A percentile compares a stretch with the other conserved stretches of the same genome.
These are phyloP conservation scores for Phytophthora pseudosyringae DNA, from an alignment of 352 stramenopile species.

Conservation along the genomic window DNA sequence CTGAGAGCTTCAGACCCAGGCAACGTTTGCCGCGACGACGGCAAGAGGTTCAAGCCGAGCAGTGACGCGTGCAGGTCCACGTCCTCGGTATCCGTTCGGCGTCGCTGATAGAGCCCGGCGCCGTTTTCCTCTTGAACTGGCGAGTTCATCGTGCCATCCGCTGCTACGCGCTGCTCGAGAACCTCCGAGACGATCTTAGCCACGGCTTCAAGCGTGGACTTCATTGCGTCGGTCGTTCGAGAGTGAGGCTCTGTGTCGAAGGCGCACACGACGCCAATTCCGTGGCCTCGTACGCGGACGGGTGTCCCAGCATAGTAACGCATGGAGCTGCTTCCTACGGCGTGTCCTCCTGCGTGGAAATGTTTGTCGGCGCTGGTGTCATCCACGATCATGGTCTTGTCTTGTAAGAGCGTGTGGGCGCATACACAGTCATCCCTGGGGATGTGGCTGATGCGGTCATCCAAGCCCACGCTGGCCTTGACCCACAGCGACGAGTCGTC, in stretches of 20 bases:
- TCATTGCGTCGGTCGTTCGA: constrained; percentile 59
- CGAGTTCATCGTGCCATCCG: constrained; percentile 18
- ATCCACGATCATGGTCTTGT: constrained; percentile 62
- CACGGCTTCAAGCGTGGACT: constrained; percentile 74
- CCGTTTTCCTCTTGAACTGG: not conserved
- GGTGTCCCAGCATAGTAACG: constrained; percentile 72
- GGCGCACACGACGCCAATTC: constrained; percentile 72
- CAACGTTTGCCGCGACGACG: constrained; percentile 20
- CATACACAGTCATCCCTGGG: constrained; percentile 68
- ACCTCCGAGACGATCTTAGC: constrained; percentile 86
- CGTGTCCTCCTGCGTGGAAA: constrained; percentile 66
- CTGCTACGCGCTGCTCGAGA: constrained; percentile 67
- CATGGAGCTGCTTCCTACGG: constrained; percentile 47
- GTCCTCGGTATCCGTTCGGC: constrained; percentile 9
- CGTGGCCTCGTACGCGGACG: constrained; percentile 60
- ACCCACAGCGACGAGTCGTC: constrained; percentile 63
- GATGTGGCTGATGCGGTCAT: constrained; percentile 51
- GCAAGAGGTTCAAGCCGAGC: constrained; percentile 36
- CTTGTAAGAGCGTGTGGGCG: constrained; percentile 46
- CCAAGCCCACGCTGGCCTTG: constrained; percentile 74
- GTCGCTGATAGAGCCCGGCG: constrained; percentile 3
- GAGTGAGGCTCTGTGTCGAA: constrained; percentile 62
- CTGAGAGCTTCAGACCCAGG: constrained; percentile 6
- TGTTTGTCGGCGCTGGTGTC: constrained; percentile 75
- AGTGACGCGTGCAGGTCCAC: constrained; percentile 45